Conservation (phyloP, 2,329 filamentous ascomycete species). For the Lizonia empirigonia region DNA sequence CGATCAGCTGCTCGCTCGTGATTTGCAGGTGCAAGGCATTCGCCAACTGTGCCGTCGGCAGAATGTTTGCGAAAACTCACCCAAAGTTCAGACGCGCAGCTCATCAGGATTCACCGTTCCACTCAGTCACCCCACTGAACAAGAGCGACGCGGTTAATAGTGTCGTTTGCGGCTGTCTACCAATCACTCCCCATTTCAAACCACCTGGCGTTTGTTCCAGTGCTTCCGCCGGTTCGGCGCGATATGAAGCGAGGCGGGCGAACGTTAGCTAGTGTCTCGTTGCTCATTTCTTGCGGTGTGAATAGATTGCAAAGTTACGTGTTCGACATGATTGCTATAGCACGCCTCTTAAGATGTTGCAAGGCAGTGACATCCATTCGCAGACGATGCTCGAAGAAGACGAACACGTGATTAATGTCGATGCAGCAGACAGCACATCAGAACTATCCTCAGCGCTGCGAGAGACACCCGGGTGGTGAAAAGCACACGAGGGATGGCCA, state of each 20-base stretch:
- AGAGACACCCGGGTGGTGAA: neutral
- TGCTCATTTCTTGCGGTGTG: slow-evolving; percentile 18
- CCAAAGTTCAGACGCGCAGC: neutral
- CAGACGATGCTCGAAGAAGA: slow-evolving; percentile 10
- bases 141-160: slow-evolving; percentile 11
- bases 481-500: neutral
- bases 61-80: neutral
- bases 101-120: neutral
- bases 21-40: neutral
- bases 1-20: slow-evolving; percentile 3
- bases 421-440: slow-evolving; percentile 9
- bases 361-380: slow-evolving; percentile 4
- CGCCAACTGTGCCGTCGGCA: slow-evolving; percentile 9
- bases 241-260: slow-evolving; percentile 17
- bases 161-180: slow-evolving; percentile 24
- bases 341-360: slow-evolving; percentile 6
- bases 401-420: slow-evolving; percentile 3
- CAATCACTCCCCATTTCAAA: slow-evolving; percentile 15
- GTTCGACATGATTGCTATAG: slow-evolving; percentile 7
- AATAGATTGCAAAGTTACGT: slow-evolving; percentile 16
- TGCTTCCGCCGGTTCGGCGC: slow-evolving; percentile 15
- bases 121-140: slow-evolving; percentile 7
- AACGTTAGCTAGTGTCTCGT: slow-evolving; percentile 13
- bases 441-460: slow-evolving; percentile 1
- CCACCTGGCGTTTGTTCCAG: slow-evolving; percentile 11